These are phyloP conservation scores for Metarhizium guizhouense DNA, from an alignment of 2,329 filamentous ascomycete species.

Conservation along the genomic window DNA sequence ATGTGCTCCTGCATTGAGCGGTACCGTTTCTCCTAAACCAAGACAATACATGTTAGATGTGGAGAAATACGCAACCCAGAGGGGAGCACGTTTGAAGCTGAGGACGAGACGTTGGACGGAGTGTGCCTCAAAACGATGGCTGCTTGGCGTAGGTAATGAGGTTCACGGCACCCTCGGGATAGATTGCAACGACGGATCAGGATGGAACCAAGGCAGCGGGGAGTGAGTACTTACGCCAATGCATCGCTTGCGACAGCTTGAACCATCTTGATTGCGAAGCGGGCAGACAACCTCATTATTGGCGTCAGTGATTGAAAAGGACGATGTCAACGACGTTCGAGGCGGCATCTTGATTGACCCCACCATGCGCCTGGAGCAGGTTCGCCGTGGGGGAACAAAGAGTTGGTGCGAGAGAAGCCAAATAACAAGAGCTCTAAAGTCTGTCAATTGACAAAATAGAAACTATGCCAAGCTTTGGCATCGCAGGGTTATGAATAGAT, in stretches of 20 bases:
- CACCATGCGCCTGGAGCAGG: slow-evolving; percentile 4
- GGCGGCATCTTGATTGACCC: slow-evolving; percentile 75
- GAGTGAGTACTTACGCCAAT: slow-evolving; percentile 70
- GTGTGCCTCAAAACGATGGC: background rate
- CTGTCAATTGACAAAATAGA: background rate
- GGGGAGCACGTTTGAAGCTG: background rate
- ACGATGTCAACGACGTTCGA: slow-evolving; percentile 76
- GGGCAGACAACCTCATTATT: slow-evolving; percentile 97
- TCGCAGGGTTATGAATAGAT: background rate
- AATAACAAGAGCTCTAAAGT: background rate
- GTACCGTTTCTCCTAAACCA: slow-evolving; percentile 78
- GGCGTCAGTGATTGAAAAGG: slow-evolving; percentile 84
- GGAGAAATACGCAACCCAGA: background rate
- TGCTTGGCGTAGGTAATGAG: too few species aligned
- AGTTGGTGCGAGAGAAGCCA: background rate
- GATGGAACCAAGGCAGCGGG: background rate
- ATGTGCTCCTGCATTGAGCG: slow-evolving; percentile 99
- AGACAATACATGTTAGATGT: background rate
- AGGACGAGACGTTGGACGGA: background rate
- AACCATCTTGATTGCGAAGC: slow-evolving; percentile 90
- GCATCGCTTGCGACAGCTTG: slow-evolving; percentile 94
- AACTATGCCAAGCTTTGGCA: background rate
- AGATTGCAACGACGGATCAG: background rate
- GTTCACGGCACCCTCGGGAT: background rate
- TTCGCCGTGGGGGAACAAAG: background rate